Conservation (phyloP, 2,329 filamentous ascomycete species). For the Lanzia echinophila region DNA sequence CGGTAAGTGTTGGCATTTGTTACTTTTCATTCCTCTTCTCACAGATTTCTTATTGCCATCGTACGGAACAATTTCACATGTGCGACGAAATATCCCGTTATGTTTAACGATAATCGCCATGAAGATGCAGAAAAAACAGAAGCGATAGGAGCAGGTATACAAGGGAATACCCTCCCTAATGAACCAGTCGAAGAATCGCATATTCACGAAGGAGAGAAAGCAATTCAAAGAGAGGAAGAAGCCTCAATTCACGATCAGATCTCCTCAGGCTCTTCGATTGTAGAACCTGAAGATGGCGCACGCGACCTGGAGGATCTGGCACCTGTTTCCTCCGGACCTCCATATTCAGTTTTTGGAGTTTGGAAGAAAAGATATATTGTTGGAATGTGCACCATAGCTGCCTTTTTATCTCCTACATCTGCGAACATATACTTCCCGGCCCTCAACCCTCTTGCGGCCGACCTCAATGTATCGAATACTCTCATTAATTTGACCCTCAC, state of each 20-base stretch:
- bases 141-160: slow-evolving; percentile 14
- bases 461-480: slow-evolving; percentile 27
- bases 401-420: slow-evolving; percentile 28
- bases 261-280: slow-evolving; percentile 13
- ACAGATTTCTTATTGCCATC: neutral
- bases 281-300: slow-evolving; percentile 16
- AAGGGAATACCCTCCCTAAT: slow-evolving; percentile 11
- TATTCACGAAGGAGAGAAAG: slow-evolving; percentile 5
- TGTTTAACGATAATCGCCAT: slow-evolving; percentile 17
- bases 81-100: slow-evolving; percentile 12
- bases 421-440: slow-evolving; percentile 31
- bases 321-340: slow-evolving; percentile 23
- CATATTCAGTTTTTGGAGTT: slow-evolving; percentile 28
- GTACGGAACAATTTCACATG: slow-evolving; percentile 12
- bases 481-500: slow-evolving; percentile 30
- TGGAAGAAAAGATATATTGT: slow-evolving; percentile 45
- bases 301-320: slow-evolving; percentile 27
- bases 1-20: neutral
- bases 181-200: slow-evolving; percentile 12
- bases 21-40: neutral
- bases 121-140: slow-evolving; percentile 19
- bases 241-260: neutral
- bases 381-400: slow-evolving; percentile 43
- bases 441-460: slow-evolving; percentile 28
- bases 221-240: slow-evolving; percentile 4